Evolutionary conservation across 2,329 filamentous ascomycete genomes (phyloP).

Genomic region (Botrytis squamosa): DNA sequence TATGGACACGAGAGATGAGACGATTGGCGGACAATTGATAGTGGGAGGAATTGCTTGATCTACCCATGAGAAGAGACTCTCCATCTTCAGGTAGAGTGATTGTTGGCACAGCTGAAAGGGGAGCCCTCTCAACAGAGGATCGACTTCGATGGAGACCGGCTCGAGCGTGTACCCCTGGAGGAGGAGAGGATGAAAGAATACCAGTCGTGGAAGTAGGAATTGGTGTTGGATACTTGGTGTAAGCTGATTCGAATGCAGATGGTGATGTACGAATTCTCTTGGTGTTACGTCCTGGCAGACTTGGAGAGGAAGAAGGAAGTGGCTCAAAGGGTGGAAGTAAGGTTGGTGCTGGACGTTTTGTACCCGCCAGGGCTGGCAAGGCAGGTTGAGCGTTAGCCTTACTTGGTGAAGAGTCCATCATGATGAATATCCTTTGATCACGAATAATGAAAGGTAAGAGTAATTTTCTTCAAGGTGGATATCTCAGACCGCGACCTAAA

Average conservation of each 20-base stretch:
- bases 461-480: constrained; percentile 29
- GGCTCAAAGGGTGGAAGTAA: constrained; percentile 79
- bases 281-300: constrained; percentile 66
- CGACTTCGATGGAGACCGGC: constrained; percentile 58
- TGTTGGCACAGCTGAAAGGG: constrained; percentile 78
- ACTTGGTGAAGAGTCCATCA: constrained; percentile 41
- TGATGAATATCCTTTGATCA: constrained; percentile 30
- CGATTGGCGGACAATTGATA: constrained; percentile 92
- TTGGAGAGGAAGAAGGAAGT: constrained; percentile 74
- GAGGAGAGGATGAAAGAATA: constrained; percentile 84
- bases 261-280: constrained; percentile 56
- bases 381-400: constrained; percentile 36
- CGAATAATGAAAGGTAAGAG: constrained; percentile 12
- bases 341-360: constrained; percentile 63
- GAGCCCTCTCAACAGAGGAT: constrained; percentile 68
- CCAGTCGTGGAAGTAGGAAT: constrained; percentile 91
- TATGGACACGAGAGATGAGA: constrained; percentile 88
- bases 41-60: constrained; percentile 93
- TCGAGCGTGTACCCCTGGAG: constrained; percentile 56
- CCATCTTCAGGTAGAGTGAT: constrained; percentile 79
- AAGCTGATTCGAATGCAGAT: constrained; percentile 38
- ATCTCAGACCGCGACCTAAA: constrained; percentile 22
- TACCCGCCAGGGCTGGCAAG: constrained; percentile 42
- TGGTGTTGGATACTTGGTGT: constrained; percentile 80
- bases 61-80: constrained; percentile 80